phyloP scores from a whole-genome alignment of 257 asterid species.

The Orobanche coerulescens region DNA sequence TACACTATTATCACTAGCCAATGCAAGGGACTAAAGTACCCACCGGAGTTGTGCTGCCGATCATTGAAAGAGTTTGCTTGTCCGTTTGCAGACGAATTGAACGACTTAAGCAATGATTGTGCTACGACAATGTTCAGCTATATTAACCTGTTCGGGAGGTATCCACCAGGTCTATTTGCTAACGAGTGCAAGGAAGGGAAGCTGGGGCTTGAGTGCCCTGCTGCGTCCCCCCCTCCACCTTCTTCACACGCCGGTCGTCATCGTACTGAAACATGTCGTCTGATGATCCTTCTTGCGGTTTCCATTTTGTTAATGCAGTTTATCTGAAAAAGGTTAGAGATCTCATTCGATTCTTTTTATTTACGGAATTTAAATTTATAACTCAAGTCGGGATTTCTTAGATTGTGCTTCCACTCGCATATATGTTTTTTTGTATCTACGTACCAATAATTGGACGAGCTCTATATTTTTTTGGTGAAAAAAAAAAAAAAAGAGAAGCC shows the following conservation, averaged over 20 bases:
- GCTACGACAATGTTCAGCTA: constrained; percentile 82
- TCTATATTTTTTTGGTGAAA: not conserved
- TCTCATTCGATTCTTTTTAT: constrained; percentile 7
- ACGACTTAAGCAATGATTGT: constrained; percentile 55
- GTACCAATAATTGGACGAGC: not conserved
- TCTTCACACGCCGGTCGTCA: constrained; percentile 24
- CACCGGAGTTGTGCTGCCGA: constrained; percentile 41
- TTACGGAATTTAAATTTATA: constrained; percentile 10
- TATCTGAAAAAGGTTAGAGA: constrained; percentile 23
- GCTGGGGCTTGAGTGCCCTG: constrained; percentile 49
- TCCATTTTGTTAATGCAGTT: constrained; percentile 25
- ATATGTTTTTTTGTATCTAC: not conserved
- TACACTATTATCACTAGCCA: constrained; percentile 61
- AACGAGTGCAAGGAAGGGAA: constrained; percentile 43
- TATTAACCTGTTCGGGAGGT: constrained; percentile 63
- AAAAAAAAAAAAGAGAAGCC: too few relatives aligned
- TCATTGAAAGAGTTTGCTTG: constrained; percentile 54
- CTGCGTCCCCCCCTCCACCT: constrained; percentile 28
- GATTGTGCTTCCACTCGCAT: not conserved
- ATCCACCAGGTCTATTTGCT: constrained; percentile 73
- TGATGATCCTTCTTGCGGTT: constrained; percentile 29
- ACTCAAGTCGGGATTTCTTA: constrained; percentile 4
- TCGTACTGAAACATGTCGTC: constrained; percentile 16
- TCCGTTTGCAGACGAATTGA: constrained; percentile 34
- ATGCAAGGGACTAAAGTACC: constrained; percentile 70